These are phyloP conservation scores for Beauveria medogensis DNA, from an alignment of 2,329 filamentous ascomycete species.

Conservation along the genomic window DNA sequence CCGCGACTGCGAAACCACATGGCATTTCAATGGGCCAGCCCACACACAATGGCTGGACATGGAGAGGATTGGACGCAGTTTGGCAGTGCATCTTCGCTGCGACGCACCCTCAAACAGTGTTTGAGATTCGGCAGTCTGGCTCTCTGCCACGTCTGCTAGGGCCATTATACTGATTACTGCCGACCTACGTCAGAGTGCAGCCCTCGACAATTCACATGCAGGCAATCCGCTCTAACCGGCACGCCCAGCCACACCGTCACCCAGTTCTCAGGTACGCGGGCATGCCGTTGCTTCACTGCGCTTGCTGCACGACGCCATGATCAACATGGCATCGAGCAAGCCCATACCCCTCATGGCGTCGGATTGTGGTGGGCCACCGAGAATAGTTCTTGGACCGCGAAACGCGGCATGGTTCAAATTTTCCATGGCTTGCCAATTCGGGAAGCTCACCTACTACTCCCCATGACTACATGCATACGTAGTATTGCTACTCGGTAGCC, in stretches of 20 bases:
- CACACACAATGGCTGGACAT: not conserved
- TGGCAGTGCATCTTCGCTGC: not conserved
- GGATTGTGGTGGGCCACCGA: not conserved
- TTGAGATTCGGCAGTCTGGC: not conserved
- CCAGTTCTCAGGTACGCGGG: not conserved
- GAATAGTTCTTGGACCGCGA: not conserved
- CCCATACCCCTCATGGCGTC: not conserved
- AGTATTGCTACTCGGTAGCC: not conserved
- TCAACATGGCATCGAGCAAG: not conserved
- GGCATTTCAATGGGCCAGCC: not conserved
- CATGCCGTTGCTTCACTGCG: not conserved
- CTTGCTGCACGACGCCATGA: not conserved
- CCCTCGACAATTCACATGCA: not conserved
- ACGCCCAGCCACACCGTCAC: not conserved
- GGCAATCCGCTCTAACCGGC: not conserved
- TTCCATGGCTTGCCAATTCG: constrained; percentile 2
- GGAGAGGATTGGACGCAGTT: not conserved
- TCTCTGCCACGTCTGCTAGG: not conserved
- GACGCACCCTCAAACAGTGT: not conserved
- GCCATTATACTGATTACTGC: not conserved
- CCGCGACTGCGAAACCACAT: not conserved
- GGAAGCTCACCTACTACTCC: constrained; percentile 2
- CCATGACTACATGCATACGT: not conserved
- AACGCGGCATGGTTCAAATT: not conserved
- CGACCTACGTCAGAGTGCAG: not conserved